These are phyloP conservation scores for Phytophthora quininea DNA, from an alignment of 352 stramenopile species.

Conservation along the genomic window DNA sequence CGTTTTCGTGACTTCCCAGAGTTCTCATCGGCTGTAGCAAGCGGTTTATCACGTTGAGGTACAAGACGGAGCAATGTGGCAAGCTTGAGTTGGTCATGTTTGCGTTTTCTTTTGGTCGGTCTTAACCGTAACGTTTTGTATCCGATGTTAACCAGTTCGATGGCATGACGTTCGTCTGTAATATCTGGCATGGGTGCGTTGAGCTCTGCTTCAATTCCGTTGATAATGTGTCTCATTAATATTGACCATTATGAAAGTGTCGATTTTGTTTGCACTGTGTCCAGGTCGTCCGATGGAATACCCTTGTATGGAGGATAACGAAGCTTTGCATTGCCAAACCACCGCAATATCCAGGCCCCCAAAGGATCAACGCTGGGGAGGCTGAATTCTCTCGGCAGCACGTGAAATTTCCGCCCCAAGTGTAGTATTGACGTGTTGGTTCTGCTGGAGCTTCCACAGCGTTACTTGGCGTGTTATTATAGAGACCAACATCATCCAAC, in stretches of 20 bases:
- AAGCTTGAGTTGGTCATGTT: background rate
- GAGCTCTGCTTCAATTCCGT: constrained; percentile 10
- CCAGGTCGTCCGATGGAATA: background rate
- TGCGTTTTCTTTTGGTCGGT: background rate
- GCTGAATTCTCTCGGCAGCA: constrained; percentile 3
- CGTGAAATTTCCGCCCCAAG: constrained; percentile 4
- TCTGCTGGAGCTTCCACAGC: background rate
- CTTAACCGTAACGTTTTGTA: background rate
- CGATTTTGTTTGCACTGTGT: background rate
- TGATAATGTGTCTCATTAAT: constrained; percentile 6
- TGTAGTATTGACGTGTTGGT: background rate
- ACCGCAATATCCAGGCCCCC: constrained; percentile 5
- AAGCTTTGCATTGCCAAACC: constrained; percentile 1
- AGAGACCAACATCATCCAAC: constrained; percentile 4
- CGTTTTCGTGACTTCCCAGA: too few relatives aligned
- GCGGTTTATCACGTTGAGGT: background rate
- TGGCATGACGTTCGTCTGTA: background rate
- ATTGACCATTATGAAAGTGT: constrained; percentile 19
- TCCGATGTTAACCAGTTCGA: background rate
- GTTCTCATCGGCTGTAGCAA: too few relatives aligned
- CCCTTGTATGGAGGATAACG: constrained; percentile 2
- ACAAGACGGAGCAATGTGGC: background rate
- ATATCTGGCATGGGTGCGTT: background rate
- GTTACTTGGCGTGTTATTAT: background rate
- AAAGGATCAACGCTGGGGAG: constrained; percentile 10